Evolutionary conservation across 2,329 filamentous ascomycete genomes (phyloP), one percentile per base, ranked within the genome.

Genomic region (Cytospora piceicola): DNA sequence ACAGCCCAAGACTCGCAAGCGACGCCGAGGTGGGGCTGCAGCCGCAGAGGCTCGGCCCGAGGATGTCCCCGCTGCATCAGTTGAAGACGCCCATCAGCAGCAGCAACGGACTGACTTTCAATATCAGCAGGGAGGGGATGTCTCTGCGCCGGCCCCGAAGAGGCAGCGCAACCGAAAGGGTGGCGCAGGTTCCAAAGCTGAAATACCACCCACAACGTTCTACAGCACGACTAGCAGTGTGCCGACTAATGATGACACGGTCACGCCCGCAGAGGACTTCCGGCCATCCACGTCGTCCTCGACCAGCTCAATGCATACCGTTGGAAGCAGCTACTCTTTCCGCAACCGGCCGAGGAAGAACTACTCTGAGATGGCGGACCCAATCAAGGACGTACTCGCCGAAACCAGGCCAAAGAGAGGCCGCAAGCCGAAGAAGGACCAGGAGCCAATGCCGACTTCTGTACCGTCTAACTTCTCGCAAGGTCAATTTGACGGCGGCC

Each of bases 301-400:
- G 0, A 84, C 82, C 8, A 81, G 79, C 12, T 82, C 81, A 9
- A 76, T 76, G 3, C 80, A 81, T 42, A 85, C 83, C 1, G 77
- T 75, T 4, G 81, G 82, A 60, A 85, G 84, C 0, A 80, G 77
- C 6, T 84, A 84, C 70, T 84, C 84, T 0, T 80, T 86, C 67
- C 79, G 84, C 4, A 82, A 83, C 32, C 86, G 85, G 73, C 79
- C 83, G 11, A 82, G 83, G 70, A 83, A 83, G 70, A 81, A 82
- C 58, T 85, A 84, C 76, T 78, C 80, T 1, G 79, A 84, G 5
- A 79, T 84, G 53, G 78, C 81, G 11, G 79, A 81, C 54, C 81
- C 77, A 1, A 76, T 75, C 17, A 78, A 79, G 20, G 75, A 74
- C 15, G 67, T 73, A 5, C 77, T 78, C 39, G 75, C 74, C 0